Evolutionary conservation across 176 grass and related monocot species (phyloP).

Genomic region (Sorghum bicolor): Sorghum_bicolor_NCBIv3 NC_012870.2:65463501-65464000

Average conservation of each 20-base stretch:
- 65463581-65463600: background rate
- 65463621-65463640: constrained; percentile 36
- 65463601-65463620: constrained; percentile 66
- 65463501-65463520: background rate
- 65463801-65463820: background rate
- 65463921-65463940: background rate
- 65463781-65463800: background rate
- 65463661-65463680: constrained; percentile 50
- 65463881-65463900: constrained; percentile 6
- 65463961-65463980: background rate
- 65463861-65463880: constrained; percentile 33
- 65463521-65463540: constrained; percentile 2
- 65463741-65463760: constrained; percentile 40
- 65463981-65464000: background rate
- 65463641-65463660: constrained; percentile 22
- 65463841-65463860: constrained; percentile 32
- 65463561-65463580: too few relatives aligned
- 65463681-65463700: constrained; percentile 23
- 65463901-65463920: background rate
- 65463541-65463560: background rate
- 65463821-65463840: constrained; percentile 24
- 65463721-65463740: constrained; percentile 30
- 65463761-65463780: constrained; percentile 23
- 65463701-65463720: constrained; percentile 45
- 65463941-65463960: background rate